Conservation (phyloP, 2,329 filamentous ascomycete species). For the Thielaviopsis ethacetica region DNA sequence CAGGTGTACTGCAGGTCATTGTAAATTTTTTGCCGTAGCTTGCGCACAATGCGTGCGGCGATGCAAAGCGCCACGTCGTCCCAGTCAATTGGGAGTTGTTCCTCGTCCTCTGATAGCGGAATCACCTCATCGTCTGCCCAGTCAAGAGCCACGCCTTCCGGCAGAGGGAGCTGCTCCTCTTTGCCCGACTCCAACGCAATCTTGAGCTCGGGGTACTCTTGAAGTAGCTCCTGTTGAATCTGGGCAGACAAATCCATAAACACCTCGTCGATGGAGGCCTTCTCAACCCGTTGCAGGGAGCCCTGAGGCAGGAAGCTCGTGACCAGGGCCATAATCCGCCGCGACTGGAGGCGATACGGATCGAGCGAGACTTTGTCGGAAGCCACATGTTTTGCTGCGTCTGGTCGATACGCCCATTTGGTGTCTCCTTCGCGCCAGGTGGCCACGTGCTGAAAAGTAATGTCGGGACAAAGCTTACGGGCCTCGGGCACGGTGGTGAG, state of each 20-base stretch:
- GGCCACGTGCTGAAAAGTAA: constrained; percentile 82
- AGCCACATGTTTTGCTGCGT: constrained; percentile 61
- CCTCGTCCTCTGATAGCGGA: constrained; percentile 59
- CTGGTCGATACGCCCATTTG: constrained; percentile 78
- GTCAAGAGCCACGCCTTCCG: constrained; percentile 52
- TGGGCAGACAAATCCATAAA: constrained; percentile 84
- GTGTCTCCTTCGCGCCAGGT: constrained; percentile 88
- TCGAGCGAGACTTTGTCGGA: constrained; percentile 91
- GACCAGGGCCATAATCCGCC: constrained; percentile 64
- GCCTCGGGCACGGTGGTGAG: constrained; percentile 71
- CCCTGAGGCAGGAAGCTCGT: constrained; percentile 56
- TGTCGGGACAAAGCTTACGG: constrained; percentile 65
- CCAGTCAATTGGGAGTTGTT: constrained; percentile 81
- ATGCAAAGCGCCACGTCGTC: constrained; percentile 80
- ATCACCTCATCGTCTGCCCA: constrained; percentile 75
- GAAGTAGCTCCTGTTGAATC: constrained; percentile 56
- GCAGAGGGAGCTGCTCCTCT: constrained; percentile 53
- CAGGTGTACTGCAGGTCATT: constrained; percentile 72
- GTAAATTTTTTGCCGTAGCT: constrained; percentile 52
- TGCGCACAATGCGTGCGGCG: constrained; percentile 74
- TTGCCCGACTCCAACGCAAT: constrained; percentile 41
- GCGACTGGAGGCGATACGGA: constrained; percentile 72
- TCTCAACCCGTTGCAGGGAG: constrained; percentile 61
- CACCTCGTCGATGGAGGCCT: constrained; percentile 89
- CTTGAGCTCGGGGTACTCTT: constrained; percentile 50